Evolutionary conservation across 1,284 basidiomycete genomes (phyloP).

Genomic region (Ceratobasidium sp.): DNA sequence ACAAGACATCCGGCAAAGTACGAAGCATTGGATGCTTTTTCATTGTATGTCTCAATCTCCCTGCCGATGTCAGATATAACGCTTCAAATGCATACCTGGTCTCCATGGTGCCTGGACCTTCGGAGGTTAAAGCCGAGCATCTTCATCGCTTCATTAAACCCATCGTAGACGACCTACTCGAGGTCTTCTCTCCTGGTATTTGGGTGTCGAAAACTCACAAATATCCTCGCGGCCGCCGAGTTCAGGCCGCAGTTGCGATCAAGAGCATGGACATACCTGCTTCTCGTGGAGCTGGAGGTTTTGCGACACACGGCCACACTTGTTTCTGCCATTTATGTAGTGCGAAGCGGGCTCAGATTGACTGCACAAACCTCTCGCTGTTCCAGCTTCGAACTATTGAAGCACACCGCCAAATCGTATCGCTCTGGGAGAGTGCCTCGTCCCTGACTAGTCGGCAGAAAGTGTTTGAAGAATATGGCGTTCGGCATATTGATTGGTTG

Average conservation of each 20-base stretch:
- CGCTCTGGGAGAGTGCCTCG: background rate
- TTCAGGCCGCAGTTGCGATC: background rate
- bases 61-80: conserved; percentile 55
- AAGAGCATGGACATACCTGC: background rate
- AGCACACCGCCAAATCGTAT: background rate
- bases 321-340: conserved; percentile 10
- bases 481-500: background rate
- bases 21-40: conserved; percentile 57
- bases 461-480: background rate
- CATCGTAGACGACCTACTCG: background rate
- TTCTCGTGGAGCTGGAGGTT: background rate
- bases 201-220: conserved; percentile 48
- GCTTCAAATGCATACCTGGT: conserved; percentile 59
- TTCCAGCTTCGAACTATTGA: background rate
- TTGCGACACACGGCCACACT: conserved; percentile 11
- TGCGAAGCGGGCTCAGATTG: background rate
- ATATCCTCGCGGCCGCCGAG: conserved; percentile 9
- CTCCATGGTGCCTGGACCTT: conserved; percentile 56
- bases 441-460: background rate
- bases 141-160: conserved; percentile 52
- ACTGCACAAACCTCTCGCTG: background rate
- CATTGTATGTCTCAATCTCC: conserved; percentile 60
- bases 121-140: conserved; percentile 55
- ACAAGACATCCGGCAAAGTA: conserved; percentile 54
- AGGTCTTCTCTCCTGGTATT: conserved; percentile 51